phyloP scores from a whole-genome alignment of 1,139 yeast genomes.

The Blastobotrys indianensis region DNA sequence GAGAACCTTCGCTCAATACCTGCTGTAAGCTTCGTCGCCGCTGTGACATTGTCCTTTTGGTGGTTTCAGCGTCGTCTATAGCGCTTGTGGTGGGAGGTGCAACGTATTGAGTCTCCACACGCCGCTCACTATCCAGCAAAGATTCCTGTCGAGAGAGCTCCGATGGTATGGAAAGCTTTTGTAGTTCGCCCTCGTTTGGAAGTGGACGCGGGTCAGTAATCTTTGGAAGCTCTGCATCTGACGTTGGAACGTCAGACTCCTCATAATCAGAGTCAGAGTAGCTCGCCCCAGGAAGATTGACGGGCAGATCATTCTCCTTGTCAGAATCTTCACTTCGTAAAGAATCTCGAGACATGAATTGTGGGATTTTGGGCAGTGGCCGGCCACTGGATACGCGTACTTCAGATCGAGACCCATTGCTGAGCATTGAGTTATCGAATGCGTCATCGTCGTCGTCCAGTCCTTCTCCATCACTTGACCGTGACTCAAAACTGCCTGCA shows the following conservation, averaged over 20 bases:
- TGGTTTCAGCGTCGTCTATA: conserved; percentile 19
- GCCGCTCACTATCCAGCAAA: conserved; percentile 31
- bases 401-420: conserved; percentile 3
- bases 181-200: conserved; percentile 6
- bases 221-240: neutral
- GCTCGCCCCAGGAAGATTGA: conserved; percentile 1
- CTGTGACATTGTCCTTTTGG: conserved; percentile 30
- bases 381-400: conserved; percentile 17
- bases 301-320: conserved; percentile 1
- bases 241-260: conserved; percentile 3
- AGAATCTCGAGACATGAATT: neutral
- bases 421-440: neutral
- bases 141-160: conserved; percentile 30
- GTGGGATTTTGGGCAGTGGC: conserved; percentile 23
- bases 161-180: neutral
- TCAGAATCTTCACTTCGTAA: conserved; percentile 2
- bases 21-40: conserved; percentile 26
- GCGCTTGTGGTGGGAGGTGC: neutral
- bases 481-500: conserved; percentile 14
- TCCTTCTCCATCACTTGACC: conserved; percentile 21
- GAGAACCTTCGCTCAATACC: conserved; percentile 23
- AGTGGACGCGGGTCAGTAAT: conserved; percentile 4
- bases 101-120: conserved; percentile 26
- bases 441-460: conserved; percentile 20
- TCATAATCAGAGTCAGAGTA: conserved; percentile 6